Percentiles rank a stretch among this genome's conserved stretches.
These are phyloP conservation scores for Umbilicus rupestris DNA, from an alignment of 164 flowering plant species.

Conservation along the genomic window DNA sequence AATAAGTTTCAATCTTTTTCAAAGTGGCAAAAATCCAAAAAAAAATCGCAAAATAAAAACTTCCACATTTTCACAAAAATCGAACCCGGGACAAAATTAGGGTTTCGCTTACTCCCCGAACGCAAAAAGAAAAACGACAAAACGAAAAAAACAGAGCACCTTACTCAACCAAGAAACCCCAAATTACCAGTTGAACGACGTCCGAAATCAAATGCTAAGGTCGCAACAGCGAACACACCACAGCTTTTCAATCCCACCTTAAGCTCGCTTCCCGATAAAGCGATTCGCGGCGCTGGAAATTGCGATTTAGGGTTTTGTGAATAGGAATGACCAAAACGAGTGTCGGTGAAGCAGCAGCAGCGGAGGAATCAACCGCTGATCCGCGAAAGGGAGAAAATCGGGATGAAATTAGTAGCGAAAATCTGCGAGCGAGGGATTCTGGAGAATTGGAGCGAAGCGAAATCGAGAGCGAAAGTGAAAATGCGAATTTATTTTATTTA, in stretches of 20 bases:
- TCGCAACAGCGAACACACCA: neutral
- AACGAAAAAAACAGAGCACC: neutral
- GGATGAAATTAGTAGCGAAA: neutral
- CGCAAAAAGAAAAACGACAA: neutral
- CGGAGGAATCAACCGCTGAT: neutral
- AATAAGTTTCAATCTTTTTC: too few species aligned
- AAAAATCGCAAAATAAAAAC: neutral
- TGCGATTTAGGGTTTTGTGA: neutral
- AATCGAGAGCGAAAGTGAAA: neutral
- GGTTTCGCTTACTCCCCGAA: neutral
- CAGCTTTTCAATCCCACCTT: neutral
- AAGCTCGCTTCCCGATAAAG: neutral
- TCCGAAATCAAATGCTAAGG: neutral
- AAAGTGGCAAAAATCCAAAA: neutral
- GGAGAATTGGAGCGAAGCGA: neutral
- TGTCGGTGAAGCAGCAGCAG: neutral
- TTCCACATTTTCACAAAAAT: neutral
- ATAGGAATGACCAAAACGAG: neutral
- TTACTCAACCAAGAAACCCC: neutral
- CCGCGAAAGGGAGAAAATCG: neutral
- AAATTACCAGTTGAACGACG: neutral
- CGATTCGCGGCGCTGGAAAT: neutral
- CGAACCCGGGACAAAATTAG: neutral
- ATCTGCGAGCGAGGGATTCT: constrained; percentile 1
- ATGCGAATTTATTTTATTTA: neutral